Evolutionary conservation across 192 early-diverging fungal species (phyloP), one percentile per base, ranked within the genome.

Genomic region (Endogone sp.): DNA sequence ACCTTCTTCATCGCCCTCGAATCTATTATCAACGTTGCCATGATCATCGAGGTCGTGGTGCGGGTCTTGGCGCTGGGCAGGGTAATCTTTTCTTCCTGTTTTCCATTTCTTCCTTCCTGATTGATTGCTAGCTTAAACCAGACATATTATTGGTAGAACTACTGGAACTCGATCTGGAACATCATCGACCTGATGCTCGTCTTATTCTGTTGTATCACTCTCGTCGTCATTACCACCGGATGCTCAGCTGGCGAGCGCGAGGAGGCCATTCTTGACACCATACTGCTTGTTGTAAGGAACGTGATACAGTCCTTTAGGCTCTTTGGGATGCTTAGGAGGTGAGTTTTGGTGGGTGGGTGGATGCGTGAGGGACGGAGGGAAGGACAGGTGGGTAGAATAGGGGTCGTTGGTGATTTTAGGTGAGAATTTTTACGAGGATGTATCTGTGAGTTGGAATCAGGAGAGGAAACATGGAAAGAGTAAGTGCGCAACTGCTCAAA

Each of bases 281-380:
- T 90, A 20, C 58, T 93, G 26, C 63, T 93, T 13, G 86, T 91
- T n/a, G 73, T 91, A n/a, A 80, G 92, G 61, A 93, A 93, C 71
- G 78, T 79, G 0, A 80, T 89, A 2, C 91, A 92, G 71, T 81
- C 85, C 16, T 84, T 86, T 69, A 72, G 91, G n/a, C 79, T 92
- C 3, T 70, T 89, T 32, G 83, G 85, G 26, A 90, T 90, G 81
- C 58, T 90, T 28, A 79, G 85, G 32, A 91, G 89, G 84, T 86
- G 80, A 61, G 77, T 69, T 4, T 13, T 4, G 37, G 4, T 44
- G 4, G 37, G 13, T 8, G 4, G 4, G 4, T 44, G 37, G 13
- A 4, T 13, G 4, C 13, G 37, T 4, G 37, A 44, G 13, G 37
- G 37, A 13, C 4, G 37, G 13, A 8, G 4, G 37, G 37, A 44